Base-by-base conservation (phyloP, 1,139 yeast genomes). In the Yarrowia galli region DNA sequence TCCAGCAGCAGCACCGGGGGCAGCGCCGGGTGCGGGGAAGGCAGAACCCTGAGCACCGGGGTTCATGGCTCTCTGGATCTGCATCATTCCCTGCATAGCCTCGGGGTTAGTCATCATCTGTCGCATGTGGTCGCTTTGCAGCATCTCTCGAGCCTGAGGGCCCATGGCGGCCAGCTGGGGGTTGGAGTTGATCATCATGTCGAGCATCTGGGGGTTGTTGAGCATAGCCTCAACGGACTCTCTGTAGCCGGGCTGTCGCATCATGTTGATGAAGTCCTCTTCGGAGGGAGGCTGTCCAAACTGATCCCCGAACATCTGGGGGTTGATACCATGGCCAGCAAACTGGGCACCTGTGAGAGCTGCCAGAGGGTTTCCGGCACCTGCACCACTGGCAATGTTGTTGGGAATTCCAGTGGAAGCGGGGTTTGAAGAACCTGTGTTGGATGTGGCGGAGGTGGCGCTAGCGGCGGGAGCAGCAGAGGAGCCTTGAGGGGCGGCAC, bases 341-440 rank as follows among this genome's bases (percentile, higher is more conserved):
- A 92, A 95, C 68, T 98, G 85, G 1, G 98, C 98, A 53, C 97
- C 96, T 0, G 98, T 93, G 73, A 95, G 82, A 71, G 90, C 97
- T 8, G 97, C 95, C 73, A 95, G 81, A 35, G 97, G 97, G 77
- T 95, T 92, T 78, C 89, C 91, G 0, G 97, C 85, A 16, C 96
- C 96, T 72, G 87, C 89, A 3, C 99, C 99, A 1, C 98, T 86
- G 3, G 97, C 87, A 69, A 95, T 84, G 75, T 88, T 91, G 23
- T 88, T 79, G 18, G 97, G 97, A 22, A 87, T 88, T 8, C 76
- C 70, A 12, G 76, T 60, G 5, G 75, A 51, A 5, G 76, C 68
- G 16, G 64, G 38, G 22, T 49, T 61, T 12, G 46, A 38, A 23
- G 67, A 25, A 15, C 53, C 18, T 32, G 69, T 40, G 38, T 25